These are phyloP conservation scores for Erucastrum elatum DNA, from an alignment of 345 rosid genomes.

Conservation along the genomic window DNA sequence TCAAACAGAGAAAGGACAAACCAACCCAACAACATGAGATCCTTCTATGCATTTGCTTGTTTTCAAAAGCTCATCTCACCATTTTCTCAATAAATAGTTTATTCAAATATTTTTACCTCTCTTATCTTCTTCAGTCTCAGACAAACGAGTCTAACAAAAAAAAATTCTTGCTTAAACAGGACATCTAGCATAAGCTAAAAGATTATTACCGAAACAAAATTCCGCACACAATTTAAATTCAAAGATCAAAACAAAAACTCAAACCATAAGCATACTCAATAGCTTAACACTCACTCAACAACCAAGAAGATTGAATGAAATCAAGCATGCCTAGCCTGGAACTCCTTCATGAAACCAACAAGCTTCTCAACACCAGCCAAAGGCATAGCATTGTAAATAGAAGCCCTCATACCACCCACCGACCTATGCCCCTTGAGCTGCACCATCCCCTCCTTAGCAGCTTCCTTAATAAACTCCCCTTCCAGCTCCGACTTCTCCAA, in stretches of 20 bases:
- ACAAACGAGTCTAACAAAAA: background rate
- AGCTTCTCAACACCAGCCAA: background rate
- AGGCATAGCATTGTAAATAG: background rate
- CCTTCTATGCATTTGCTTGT: slow-evolving; percentile 17
- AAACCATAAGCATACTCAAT: slow-evolving; percentile 16
- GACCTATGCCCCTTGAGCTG: background rate
- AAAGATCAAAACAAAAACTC: background rate
- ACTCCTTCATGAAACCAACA: background rate
- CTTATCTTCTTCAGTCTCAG: background rate
- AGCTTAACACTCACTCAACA: background rate
- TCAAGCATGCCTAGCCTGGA: background rate
- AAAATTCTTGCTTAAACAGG: background rate
- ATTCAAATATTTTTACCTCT: slow-evolving; percentile 2
- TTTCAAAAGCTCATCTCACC: slow-evolving; percentile 22
- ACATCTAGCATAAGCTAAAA: background rate
- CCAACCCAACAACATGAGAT: slow-evolving; percentile 22
- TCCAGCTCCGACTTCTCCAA: background rate
- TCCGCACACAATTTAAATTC: slow-evolving; percentile 6
- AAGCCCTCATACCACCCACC: background rate
- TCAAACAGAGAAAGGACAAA: slow-evolving; percentile 22
- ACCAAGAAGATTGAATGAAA: background rate
- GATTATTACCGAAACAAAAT: slow-evolving; percentile 12
- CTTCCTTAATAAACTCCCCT: background rate
- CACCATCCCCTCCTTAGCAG: background rate
- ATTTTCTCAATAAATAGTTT: slow-evolving; percentile 3